Percentiles rank a stretch among this genome's conserved stretches.
phyloP scores from a whole-genome alignment of 2,329 filamentous ascomycete genomes.

The Kalmusia sp. region DNA sequence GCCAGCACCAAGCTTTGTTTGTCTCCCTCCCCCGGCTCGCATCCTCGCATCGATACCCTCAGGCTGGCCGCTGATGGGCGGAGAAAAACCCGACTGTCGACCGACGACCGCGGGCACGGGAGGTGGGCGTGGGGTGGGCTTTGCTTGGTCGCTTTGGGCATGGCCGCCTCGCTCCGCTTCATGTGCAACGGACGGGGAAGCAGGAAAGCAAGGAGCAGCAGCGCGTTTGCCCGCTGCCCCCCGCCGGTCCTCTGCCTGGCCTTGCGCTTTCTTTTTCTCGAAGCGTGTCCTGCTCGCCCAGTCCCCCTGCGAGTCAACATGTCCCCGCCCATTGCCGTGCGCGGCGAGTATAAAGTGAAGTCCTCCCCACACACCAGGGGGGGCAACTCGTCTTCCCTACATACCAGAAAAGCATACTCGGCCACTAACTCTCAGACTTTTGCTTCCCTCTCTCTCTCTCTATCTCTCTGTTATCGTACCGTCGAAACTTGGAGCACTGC shows the following conservation, averaged over 20 bases:
- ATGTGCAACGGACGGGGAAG: conserved; percentile 33
- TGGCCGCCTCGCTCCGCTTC: conserved; percentile 25
- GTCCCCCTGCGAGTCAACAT: conserved; percentile 36
- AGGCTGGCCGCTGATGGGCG: conserved; percentile 16
- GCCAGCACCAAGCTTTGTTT: conserved; percentile 10
- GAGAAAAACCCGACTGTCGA: conserved; percentile 28
- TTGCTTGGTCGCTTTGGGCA: conserved; percentile 24
- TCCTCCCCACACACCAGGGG: conserved; percentile 24
- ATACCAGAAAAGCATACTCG: conserved; percentile 6
- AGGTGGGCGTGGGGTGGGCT: conserved; percentile 40
- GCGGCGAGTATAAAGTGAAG: conserved; percentile 31
- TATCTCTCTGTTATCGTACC: conserved; percentile 7
- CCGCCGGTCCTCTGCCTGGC: conserved; percentile 21
- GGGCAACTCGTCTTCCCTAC: conserved; percentile 14
- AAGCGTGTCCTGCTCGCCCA: conserved; percentile 27
- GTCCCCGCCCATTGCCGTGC: conserved; percentile 25
- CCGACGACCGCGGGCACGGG: conserved; percentile 12
- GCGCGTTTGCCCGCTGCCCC: conserved; percentile 40
- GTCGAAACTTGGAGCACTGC: neutral
- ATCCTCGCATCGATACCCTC: conserved; percentile 5
- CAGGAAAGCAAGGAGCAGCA: conserved; percentile 41
- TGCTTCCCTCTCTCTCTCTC: too few relatives aligned
- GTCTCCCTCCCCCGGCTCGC: conserved; percentile 6
- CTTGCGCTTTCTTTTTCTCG: conserved; percentile 35
- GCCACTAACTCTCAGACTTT: conserved; percentile 13